Evolutionary conservation across 1,284 basidiomycete species (phyloP).

Genomic region (Boletellus deceptivus): DNA sequence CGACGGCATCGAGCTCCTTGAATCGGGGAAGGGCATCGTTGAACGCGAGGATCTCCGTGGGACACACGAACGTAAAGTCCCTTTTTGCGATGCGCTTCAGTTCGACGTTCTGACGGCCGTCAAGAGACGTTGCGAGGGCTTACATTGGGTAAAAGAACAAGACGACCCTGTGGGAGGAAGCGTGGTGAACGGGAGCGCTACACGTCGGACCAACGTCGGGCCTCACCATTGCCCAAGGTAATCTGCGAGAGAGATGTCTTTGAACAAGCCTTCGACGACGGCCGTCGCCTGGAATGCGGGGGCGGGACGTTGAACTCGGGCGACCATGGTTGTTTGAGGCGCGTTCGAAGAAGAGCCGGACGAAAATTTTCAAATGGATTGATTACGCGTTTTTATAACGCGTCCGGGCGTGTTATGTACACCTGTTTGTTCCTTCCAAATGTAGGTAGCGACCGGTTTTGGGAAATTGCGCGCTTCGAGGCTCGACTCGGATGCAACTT

Average conservation of each 20-base stretch:
- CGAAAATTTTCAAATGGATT: neutral
- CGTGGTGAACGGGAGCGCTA: neutral
- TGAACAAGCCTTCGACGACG: slow-evolving; percentile 74
- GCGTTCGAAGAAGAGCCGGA: neutral
- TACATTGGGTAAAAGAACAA: slow-evolving; percentile 83
- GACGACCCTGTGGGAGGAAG: slow-evolving; percentile 55
- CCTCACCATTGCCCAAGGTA: slow-evolving; percentile 79
- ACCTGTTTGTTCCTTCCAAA: neutral
- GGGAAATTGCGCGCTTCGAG: too few relatives aligned
- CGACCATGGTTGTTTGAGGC: slow-evolving; percentile 49
- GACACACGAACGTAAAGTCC: slow-evolving; percentile 87
- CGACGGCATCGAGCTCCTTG: slow-evolving; percentile 67
- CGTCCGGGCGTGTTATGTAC: slow-evolving; percentile 1
- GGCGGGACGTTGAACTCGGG: slow-evolving; percentile 73
- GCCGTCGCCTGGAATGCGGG: slow-evolving; percentile 75
- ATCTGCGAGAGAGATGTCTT: slow-evolving; percentile 70
- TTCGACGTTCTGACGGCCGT: neutral
- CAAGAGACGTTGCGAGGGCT: slow-evolving; percentile 27
- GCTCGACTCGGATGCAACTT: too few relatives aligned
- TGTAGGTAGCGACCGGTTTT: neutral
- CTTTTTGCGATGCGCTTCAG: slow-evolving; percentile 33
- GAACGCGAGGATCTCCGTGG: slow-evolving; percentile 91
- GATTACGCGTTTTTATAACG: slow-evolving; percentile 22
- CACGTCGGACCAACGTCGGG: neutral
- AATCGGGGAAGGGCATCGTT: slow-evolving; percentile 80